Base-by-base conservation (phyloP, 305 asterid species). In the Ruellia speciosa region DNA sequence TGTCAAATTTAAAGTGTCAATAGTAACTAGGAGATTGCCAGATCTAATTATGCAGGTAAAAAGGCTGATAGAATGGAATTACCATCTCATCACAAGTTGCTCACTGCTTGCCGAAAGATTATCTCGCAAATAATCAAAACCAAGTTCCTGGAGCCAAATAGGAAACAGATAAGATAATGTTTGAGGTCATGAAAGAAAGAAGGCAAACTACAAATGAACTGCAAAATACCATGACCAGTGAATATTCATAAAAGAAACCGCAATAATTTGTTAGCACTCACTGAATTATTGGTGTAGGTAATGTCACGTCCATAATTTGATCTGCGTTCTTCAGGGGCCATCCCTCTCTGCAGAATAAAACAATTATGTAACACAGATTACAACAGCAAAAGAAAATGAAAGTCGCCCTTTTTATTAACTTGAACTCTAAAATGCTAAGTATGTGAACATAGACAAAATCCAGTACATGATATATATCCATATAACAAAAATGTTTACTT, bases 11-110 rank as follows among this genome's bases (percentile, higher is more conserved):
- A 48, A 70, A 45, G 53, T 49, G 58, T 33, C 53, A 66, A 59
- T 33, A 54, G 14, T 18, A 60, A 49, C 33, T 15, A 58, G 41
- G 57, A 31, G 18, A 65, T 24, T 68, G 59, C 50, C 18, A 48
- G 33, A 65, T 50, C 40, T 20, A 59, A 70, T 15, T 53, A 61
- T 28, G 58, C 16, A 18, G 62, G 48, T 56, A 47, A 12, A 67
- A n/a, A n/a, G n/a, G n/a, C n/a, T 49, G 65, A 63, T n/a, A 17
- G 19, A 55, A 61, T 33, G 11, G 52, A 58, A 17, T 55, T 81
- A 88, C 96, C 95, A 88, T 88, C 96, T 88, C 99, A 93, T 86
- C 63, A 93, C 99, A 65, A 89, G 92, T 64, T 81, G 84, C 24
- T 76, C 90, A 34, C 76, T 79, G 75, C 81, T 86, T 75, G 75